Base-by-base conservation (phyloP, 306 rosid species). In the Sphenostylis stenocarpa region DNA sequence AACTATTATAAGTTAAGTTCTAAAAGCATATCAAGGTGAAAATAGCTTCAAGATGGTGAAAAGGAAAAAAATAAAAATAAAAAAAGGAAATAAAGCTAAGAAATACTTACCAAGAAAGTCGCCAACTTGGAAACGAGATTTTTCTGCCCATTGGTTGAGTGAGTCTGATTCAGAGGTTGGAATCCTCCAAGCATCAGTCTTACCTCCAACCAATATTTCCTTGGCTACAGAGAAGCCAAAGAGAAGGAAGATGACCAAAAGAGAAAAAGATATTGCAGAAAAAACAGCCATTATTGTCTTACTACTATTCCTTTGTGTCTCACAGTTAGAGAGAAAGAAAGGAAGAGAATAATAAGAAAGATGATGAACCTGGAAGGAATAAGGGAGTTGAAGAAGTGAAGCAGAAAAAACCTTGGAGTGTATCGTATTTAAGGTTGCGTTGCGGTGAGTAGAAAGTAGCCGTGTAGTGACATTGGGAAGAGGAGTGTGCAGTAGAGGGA, bases 91-190 rank as follows among this genome's bases (percentile, higher is more conserved):
- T 12, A 2, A 49, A 78, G 12, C 20, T 11, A 11, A 4, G 1
- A 41, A 10, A 11, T 80, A 91, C 2, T 38, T 38, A 38, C 96
- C 88, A 2, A 91, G 97, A 73, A 77, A 49, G 56, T 94, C 96
- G 1, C 94, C 96, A 26, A 87, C 67, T 67, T 71, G 85, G 60
- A 94, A 91, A 0, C 97, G 91, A 47, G 75, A 21, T 36, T 7
- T 85, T 73, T 78, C 74, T 0, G 98, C 94, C 96, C 97, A 94
- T 75, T 90, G 78, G 77, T 86, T 87, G 79, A 91, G 96, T 3
- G 97, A 75, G 0, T 84, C 81, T 4, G 94, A 68, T 78, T 85
- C 75, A 14, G 97, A 87, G 33, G 98, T 49, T 0, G 98, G 93
- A 74, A 94, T 44, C 29, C 74, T 82, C 98, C 96, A 94, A 14